Percentiles rank a stretch among this genome's conserved stretches.
phyloP scores from a whole-genome alignment of 2,329 filamentous ascomycete species.

The Xylaria sp. region DNA sequence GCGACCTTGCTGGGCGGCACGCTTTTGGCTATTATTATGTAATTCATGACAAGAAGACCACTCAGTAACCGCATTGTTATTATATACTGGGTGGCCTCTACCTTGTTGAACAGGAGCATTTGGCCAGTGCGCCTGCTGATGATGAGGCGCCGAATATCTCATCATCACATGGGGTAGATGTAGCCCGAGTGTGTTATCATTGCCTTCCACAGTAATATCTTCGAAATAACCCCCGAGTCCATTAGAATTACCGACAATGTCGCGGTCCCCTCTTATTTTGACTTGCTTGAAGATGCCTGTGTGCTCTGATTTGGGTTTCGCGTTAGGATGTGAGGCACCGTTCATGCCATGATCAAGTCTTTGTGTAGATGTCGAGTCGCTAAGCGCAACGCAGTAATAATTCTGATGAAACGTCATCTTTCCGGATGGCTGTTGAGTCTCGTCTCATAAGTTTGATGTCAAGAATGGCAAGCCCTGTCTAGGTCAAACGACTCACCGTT shows the following conservation, averaged over 20 bases:
- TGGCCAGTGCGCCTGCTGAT: not conserved
- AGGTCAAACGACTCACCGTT: too few relatives aligned
- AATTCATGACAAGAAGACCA: not conserved
- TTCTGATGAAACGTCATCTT: not conserved
- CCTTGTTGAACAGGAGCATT: not conserved
- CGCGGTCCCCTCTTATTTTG: not conserved
- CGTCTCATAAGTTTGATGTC: too few relatives aligned
- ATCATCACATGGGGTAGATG: not conserved
- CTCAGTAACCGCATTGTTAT: not conserved
- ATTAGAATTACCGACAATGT: not conserved
- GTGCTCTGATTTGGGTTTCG: not conserved
- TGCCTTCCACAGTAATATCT: not conserved
- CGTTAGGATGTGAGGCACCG: not conserved
- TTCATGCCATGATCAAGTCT: not conserved
- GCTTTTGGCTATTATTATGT: not conserved
- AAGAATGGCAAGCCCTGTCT: too few relatives aligned
- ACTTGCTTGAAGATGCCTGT: not conserved
- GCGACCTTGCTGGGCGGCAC: not conserved
- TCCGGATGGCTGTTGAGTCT: too few relatives aligned
- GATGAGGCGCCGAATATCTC: not conserved
- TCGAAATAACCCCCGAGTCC: not conserved
- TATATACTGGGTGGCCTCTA: not conserved
- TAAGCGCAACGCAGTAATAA: not conserved
- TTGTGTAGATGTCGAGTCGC: not conserved
- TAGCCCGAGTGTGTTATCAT: not conserved